Evolutionary conservation across 805 yeast species (phyloP).

Genomic region (Kuraishia capsulata): DNA sequence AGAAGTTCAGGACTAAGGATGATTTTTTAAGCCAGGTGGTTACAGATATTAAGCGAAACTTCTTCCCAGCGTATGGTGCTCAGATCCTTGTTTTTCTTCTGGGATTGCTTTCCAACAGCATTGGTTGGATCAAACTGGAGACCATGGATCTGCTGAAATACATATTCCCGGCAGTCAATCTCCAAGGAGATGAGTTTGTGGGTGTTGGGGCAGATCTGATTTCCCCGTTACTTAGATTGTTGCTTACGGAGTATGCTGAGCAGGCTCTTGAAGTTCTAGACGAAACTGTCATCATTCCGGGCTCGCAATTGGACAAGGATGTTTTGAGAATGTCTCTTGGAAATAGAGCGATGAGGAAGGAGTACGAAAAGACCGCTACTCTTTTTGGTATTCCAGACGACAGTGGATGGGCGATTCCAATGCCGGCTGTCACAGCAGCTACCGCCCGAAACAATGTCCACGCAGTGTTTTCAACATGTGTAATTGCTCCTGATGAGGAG

Average conservation of each 20-base stretch:
- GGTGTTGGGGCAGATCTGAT: slow-evolving; percentile 94
- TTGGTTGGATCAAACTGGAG: slow-evolving; percentile 72
- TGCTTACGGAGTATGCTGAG: slow-evolving; percentile 79
- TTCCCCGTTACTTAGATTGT: slow-evolving; percentile 75
- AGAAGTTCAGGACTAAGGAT: slow-evolving; percentile 78
- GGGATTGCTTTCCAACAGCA: slow-evolving; percentile 71
- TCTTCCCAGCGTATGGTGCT: slow-evolving; percentile 69
- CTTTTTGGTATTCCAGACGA: slow-evolving; percentile 93
- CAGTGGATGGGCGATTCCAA: slow-evolving; percentile 95
- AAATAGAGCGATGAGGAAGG: slow-evolving; percentile 65
- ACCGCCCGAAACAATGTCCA: slow-evolving; percentile 89
- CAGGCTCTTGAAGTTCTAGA: slow-evolving; percentile 86
- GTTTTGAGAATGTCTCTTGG: slow-evolving; percentile 89
- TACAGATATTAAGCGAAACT: slow-evolving; percentile 53
- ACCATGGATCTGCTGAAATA: slow-evolving; percentile 68
- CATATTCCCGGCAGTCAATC: slow-evolving; percentile 68
- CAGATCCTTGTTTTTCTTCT: slow-evolving; percentile 66
- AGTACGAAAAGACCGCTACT: slow-evolving; percentile 79
- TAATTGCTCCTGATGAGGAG: slow-evolving; percentile 26
- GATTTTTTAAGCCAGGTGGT: slow-evolving; percentile 82
- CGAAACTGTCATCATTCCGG: slow-evolving; percentile 76
- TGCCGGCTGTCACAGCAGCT: slow-evolving; percentile 88
- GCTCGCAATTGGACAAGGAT: slow-evolving; percentile 85
- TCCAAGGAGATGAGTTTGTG: slow-evolving; percentile 66
- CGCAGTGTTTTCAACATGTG: slow-evolving; percentile 87